Conservation (phyloP, 345 rosid genomes). For the Odontarrhena argentea region DNA sequence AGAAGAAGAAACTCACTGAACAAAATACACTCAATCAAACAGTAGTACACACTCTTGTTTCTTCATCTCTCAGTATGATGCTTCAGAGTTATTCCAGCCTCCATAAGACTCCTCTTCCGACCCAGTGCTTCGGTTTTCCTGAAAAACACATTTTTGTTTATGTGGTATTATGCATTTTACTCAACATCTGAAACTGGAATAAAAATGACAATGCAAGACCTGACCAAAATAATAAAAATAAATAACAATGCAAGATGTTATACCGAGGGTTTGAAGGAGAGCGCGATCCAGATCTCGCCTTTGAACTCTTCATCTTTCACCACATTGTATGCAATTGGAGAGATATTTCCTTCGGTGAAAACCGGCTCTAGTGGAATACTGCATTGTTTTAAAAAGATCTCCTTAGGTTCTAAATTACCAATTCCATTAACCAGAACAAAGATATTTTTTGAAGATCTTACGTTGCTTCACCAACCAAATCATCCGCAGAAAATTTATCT, state of each 20-base stretch:
- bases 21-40: not conserved
- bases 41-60: conserved; percentile 2
- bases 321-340: conserved; percentile 65
- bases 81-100: conserved; percentile 70
- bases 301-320: conserved; percentile 63
- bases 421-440: not conserved
- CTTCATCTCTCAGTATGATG: conserved; percentile 34
- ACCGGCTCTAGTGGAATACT: conserved; percentile 69
- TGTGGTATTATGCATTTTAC: not conserved
- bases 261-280: conserved; percentile 74
- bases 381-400: conserved; percentile 29
- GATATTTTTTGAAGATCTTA: conserved; percentile 40
- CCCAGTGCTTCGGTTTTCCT: conserved; percentile 46
- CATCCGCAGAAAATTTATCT: conserved; percentile 58
- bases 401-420: conserved; percentile 1
- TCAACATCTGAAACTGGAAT: not conserved
- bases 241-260: conserved; percentile 10
- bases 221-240: no score
- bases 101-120: conserved; percentile 51
- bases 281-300: conserved; percentile 70
- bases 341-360: conserved; percentile 57
- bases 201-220: conserved; percentile 21
- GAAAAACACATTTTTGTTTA: conserved; percentile 11
- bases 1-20: conserved; percentile 13
- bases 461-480: conserved; percentile 70